Evolutionary conservation across 2,329 filamentous ascomycete genomes (phyloP).

Genomic region (Fusarium torulosum): DNA sequence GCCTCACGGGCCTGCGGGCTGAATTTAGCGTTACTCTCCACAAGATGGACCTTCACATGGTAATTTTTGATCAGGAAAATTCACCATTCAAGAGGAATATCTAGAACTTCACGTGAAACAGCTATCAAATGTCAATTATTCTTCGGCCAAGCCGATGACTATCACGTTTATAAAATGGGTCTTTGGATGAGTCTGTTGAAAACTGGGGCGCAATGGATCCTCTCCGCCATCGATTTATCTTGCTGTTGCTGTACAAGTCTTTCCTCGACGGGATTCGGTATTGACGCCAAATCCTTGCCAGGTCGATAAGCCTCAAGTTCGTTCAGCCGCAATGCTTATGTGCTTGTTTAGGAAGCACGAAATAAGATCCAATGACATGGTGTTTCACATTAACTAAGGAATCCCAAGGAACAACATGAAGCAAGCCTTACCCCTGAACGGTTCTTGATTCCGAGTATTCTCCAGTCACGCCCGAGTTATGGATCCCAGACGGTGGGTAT

Average conservation of each 20-base stretch:
- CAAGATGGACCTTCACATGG: background rate
- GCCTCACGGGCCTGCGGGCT: background rate
- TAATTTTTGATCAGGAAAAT: background rate
- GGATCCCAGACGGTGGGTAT: conserved; percentile 11
- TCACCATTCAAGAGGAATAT: conserved; percentile 7
- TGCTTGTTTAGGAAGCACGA: background rate
- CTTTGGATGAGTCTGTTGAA: conserved; percentile 12
- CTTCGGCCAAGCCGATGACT: conserved; percentile 28
- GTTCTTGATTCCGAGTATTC: conserved; percentile 34
- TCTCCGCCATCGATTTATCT: conserved; percentile 15
- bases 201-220: conserved; percentile 14
- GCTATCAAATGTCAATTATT: conserved; percentile 1
- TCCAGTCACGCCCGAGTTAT: conserved; percentile 39
- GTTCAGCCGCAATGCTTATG: conserved; percentile 23
- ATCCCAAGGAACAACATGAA: background rate
- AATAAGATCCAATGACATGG: conserved; percentile 8
- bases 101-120: conserved; percentile 13
- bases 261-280: conserved; percentile 21
- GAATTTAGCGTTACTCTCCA: background rate
- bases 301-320: conserved; percentile 27
- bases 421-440: conserved; percentile 22
- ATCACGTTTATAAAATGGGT: conserved; percentile 26
- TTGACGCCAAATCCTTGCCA: conserved; percentile 13
- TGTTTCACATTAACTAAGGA: conserved; percentile 2
- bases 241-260: conserved; percentile 7